Percentiles rank a stretch among this genome's conserved stretches.
phyloP scores from a whole-genome alignment of 371 early-diverging fungal species.

The Lichtheimia corymbifera region DNA sequence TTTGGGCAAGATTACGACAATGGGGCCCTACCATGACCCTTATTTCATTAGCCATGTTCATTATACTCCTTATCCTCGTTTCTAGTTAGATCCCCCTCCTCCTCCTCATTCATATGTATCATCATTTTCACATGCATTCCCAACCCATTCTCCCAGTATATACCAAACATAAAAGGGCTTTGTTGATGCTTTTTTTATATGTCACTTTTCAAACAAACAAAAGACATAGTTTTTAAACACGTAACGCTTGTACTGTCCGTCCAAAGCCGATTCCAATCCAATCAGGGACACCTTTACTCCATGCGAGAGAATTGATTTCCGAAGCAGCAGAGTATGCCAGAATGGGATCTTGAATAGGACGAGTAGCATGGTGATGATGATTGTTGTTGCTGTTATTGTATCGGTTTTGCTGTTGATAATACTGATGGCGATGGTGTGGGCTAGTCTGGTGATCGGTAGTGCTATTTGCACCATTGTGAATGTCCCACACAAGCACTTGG shows the following conservation, averaged over 20 bases:
- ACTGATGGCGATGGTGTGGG: conserved; percentile 34
- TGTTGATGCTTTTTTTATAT: too few species aligned
- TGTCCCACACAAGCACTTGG: conserved; percentile 83
- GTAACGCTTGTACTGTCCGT: conserved; percentile 64
- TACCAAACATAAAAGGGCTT: too few species aligned
- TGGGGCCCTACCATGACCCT: conserved; percentile 10
- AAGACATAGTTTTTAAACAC: conserved; percentile 30
- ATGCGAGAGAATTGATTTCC: conserved; percentile 72
- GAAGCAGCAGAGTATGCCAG: conserved; percentile 70
- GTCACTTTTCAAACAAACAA: neutral
- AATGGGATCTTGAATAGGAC: conserved; percentile 64
- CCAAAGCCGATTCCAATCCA: conserved; percentile 79
- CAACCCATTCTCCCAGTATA: too few species aligned
- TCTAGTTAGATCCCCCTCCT: neutral
- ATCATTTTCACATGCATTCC: too few species aligned
- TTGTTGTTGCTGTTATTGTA: conserved; percentile 5
- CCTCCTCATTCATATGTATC: neutral
- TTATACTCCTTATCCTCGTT: neutral
- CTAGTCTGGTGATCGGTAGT: conserved; percentile 7
- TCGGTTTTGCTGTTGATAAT: conserved; percentile 23
- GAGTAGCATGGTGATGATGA: conserved; percentile 14
- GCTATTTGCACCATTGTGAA: conserved; percentile 30
- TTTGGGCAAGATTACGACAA: conserved; percentile 7
- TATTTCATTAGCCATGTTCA: conserved; percentile 4
- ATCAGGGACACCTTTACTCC: conserved; percentile 70